A percentile compares a stretch with the other conserved stretches of the same genome.
These are phyloP conservation scores for Austroboletus niveus DNA, from an alignment of 1,284 basidiomycete genomes.

Conservation along the genomic window DNA sequence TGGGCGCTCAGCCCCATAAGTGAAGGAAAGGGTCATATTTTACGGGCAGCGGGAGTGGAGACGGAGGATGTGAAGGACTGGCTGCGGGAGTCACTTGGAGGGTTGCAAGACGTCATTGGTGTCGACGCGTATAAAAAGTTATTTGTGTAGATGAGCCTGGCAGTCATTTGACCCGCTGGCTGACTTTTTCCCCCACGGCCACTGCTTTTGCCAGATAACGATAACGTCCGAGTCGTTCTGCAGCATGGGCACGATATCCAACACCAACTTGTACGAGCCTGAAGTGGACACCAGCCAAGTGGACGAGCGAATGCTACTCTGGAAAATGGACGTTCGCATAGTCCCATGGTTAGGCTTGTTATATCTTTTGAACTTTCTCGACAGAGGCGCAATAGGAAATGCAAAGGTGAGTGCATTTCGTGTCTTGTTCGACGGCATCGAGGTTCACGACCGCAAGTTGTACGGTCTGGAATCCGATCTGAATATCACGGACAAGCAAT, in stretches of 20 bases:
- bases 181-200: no score
- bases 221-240: no score
- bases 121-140: conserved; percentile 61
- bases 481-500: conserved; percentile 49
- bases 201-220: no score
- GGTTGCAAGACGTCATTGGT: conserved; percentile 57
- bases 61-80: conserved; percentile 72
- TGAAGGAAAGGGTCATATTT: conserved; percentile 47
- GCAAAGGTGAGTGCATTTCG: conserved; percentile 45
- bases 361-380: conserved; percentile 62
- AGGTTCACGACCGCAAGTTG: conserved; percentile 32
- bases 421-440: no score
- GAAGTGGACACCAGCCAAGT: conserved; percentile 40
- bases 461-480: conserved; percentile 49
- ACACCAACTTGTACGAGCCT: conserved; percentile 30
- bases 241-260: background rate
- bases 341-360: conserved; percentile 58
- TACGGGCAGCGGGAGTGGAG: conserved; percentile 71
- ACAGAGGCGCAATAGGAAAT: conserved; percentile 66
- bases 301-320: conserved; percentile 46
- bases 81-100: conserved; percentile 53
- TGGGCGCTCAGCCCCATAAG: conserved; percentile 74
- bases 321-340: conserved; percentile 51
- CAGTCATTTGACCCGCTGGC: background rate
- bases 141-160: conserved; percentile 42